Percentiles rank a stretch among this genome's conserved stretches.
Evolutionary conservation across 2,329 filamentous ascomycete genomes (phyloP).

Genomic region (Tolypocladium ovalisporum): DNA sequence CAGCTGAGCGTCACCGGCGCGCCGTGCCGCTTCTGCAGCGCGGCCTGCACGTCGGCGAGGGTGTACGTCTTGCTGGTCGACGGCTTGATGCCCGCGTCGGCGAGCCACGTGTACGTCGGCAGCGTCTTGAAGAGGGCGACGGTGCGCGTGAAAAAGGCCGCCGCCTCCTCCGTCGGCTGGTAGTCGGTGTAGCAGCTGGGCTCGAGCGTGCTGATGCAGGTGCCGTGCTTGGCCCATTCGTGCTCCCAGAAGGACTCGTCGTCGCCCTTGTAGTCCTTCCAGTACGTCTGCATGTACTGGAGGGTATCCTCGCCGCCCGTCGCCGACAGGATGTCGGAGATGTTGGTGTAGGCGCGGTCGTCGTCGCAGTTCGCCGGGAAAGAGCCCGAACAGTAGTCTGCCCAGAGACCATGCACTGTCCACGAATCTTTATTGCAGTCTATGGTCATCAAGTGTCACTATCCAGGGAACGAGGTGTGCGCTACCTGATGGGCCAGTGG

Average conservation of each 20-base stretch:
- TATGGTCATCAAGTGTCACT: background rate
- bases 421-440: conserved; percentile 46
- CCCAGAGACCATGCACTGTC: conserved; percentile 63
- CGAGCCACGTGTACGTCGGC: conserved; percentile 54
- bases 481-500: conserved; percentile 43
- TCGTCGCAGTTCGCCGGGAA: conserved; percentile 57
- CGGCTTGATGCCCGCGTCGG: conserved; percentile 48
- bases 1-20: conserved; percentile 49
- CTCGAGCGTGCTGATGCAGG: conserved; percentile 58
- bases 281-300: conserved; percentile 57
- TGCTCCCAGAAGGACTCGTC: conserved; percentile 61
- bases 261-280: conserved; percentile 57
- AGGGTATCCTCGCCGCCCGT: conserved; percentile 43
- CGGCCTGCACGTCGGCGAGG: conserved; percentile 44
- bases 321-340: conserved; percentile 49
- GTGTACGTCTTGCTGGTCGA: conserved; percentile 46
- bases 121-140: conserved; percentile 56
- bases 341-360: conserved; percentile 51
- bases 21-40: conserved; percentile 41
- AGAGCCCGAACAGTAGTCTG: conserved; percentile 58
- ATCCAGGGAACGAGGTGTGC: background rate
- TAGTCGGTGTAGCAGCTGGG: conserved; percentile 55
- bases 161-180: conserved; percentile 49
- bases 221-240: conserved; percentile 66
- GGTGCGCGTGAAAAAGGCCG: conserved; percentile 57